These are phyloP conservation scores for Suzukiozyma palmioleophila DNA, from an alignment of 1,139 yeast genomes.

Conservation along the genomic window DNA sequence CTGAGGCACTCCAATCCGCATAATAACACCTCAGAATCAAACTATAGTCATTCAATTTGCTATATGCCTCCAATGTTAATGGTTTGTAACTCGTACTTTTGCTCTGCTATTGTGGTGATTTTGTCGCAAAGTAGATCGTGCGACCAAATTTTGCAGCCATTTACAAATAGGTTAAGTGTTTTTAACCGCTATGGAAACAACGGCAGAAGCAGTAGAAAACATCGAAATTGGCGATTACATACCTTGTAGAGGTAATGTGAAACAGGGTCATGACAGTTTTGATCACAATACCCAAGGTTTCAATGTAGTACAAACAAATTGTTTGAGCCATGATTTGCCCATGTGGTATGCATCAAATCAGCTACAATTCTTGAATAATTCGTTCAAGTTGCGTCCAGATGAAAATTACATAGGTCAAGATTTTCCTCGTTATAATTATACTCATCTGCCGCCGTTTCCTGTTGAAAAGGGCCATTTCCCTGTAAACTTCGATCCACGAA, in stretches of 20 bases:
- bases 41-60: too few relatives aligned
- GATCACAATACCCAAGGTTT: not conserved
- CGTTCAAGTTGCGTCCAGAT: not conserved
- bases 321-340: not conserved
- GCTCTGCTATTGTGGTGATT: not conserved
- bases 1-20: too few relatives aligned
- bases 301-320: not conserved
- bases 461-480: not conserved
- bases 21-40: too few relatives aligned
- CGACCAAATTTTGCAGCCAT: not conserved
- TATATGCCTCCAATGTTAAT: too few relatives aligned
- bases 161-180: too few relatives aligned
- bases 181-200: too few relatives aligned
- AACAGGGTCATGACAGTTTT: not conserved
- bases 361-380: not conserved
- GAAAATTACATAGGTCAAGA: not conserved
- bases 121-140: not conserved
- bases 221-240: not conserved
- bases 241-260: not conserved
- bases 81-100: too few relatives aligned
- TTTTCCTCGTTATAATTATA: too few relatives aligned
- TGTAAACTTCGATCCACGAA: slow-evolving; percentile 51
- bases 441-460: not conserved
- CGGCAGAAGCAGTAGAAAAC: too few relatives aligned
- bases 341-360: not conserved